Base-by-base conservation (phyloP, 179 eudicot genomes). In the Beta corolliflora region DNA sequence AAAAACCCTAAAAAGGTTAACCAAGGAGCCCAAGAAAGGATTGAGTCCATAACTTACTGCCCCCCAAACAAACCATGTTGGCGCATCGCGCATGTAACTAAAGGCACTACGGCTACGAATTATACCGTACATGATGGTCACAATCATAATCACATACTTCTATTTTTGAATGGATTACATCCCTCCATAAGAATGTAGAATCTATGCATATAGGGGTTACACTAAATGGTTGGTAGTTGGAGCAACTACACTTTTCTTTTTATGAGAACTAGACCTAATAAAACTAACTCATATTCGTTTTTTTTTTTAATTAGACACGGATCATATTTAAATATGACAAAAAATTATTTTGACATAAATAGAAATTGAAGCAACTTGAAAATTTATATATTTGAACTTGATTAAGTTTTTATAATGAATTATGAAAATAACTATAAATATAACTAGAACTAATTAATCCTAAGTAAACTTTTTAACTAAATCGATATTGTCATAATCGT, bases 41-140 rank as follows among this genome's bases (percentile, higher is more conserved):
- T 25, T 54, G 10, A 84, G 73, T 84, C 88, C 87, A 88, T 88
- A 81, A 87, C 86, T 84, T 81, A 73, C 81, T 88, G 89, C 85
- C 81, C 78, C 77, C 59, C 50, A 82, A 78, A 77, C 52, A 64
- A 4, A 44, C 44, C 71, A 9, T 76, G 70, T 76, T 76, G 56
- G n/a, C n/a, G n/a, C n/a, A n/a, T n/a, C n/a, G 52, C 52, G 68
- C 76, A 78, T 55, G 46, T 81, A 54, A 64, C 54, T 7, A 63
- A n/a, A 48, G 23, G 61, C 56, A 76, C 45, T 14, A 77, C 75
- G 78, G 82, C 71, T 60, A 18, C 61, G 80, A 63, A 10, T 64
- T 11, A 14, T 23, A 55, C 76, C 23, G 44, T 55, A 75, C 66
- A 56, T 19, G 23, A n/a, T 41, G 53, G 41, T 75, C 44, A 25